phyloP scores from a whole-genome alignment of 371 early-diverging fungal genomes.

The Entomophthora muscae region DNA sequence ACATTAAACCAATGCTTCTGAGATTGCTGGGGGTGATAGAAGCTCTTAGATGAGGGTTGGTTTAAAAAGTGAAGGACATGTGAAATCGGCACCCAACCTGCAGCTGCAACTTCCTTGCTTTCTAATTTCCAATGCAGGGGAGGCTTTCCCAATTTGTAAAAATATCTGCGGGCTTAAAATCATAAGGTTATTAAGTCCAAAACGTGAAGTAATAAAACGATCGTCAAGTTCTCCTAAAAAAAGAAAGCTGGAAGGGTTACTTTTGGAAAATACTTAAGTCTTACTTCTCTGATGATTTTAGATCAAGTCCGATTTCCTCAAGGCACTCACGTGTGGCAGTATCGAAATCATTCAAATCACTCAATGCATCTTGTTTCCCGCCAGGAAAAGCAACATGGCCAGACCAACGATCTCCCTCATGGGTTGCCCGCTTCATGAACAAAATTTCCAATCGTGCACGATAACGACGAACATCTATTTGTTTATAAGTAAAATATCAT shows the following conservation, averaged over 20 bases:
- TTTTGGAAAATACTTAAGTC: background rate
- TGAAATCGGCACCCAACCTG: background rate
- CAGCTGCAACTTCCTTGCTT: background rate
- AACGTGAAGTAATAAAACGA: slow-evolving; percentile 31
- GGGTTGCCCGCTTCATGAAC: slow-evolving; percentile 39
- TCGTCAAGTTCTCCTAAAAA: slow-evolving; percentile 42
- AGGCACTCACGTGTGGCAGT: slow-evolving; percentile 44
- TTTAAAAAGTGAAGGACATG: background rate
- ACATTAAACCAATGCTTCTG: background rate
- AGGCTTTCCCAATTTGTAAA: slow-evolving; percentile 10
- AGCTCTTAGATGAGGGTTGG: background rate
- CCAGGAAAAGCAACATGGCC: slow-evolving; percentile 63
- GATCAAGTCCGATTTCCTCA: slow-evolving; percentile 44
- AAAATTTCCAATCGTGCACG: slow-evolving; percentile 31
- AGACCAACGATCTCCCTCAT: slow-evolving; percentile 48
- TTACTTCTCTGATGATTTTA: slow-evolving; percentile 17
- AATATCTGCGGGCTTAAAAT: slow-evolving; percentile 25
- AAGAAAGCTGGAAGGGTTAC: slow-evolving; percentile 17
- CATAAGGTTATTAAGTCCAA: slow-evolving; percentile 31
- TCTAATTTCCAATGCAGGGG: background rate
- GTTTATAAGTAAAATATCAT: too few relatives aligned
- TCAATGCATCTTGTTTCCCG: slow-evolving; percentile 35
- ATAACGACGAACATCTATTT: slow-evolving; percentile 8
- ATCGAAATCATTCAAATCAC: slow-evolving; percentile 37
- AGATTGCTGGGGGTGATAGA: background rate